Base-by-base conservation (phyloP, 306 rosid species). In the Biancaea sappan region DNA sequence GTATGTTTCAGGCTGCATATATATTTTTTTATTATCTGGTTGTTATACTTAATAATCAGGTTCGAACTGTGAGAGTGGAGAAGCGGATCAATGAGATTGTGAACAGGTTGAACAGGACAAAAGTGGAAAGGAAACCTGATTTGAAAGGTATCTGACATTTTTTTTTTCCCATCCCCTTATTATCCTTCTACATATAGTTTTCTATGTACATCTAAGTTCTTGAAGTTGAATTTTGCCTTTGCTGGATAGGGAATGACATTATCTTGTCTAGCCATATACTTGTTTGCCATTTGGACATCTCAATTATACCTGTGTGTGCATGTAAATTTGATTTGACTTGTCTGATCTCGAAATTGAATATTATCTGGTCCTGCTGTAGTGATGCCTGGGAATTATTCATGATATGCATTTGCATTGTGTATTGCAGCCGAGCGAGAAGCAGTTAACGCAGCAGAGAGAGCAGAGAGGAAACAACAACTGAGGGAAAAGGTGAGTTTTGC, bases 81-180 rank as follows among this genome's bases (percentile, higher is more conserved):
- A 89, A 89, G 80, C 86, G 95, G 79, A 60, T 87, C 69, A 89
- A 89, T 62, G 95, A 89, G 81, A 73, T 87, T 16, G 88, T 89
- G n/a, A 89, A 89, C 67, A 83, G 90, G 59, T 76, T 89, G 87
- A 89, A 87, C 85, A 83, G 79, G 80, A 83, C 94, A 16, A 89
- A 89, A 73, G 92, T 89, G 84, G 94, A 89, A 87, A 85, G 90
- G 72, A 89, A 75, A 71, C 86, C 90, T 46, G 95, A 89, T 87
- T 81, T 89, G 68, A 89, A 87, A 87, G 95, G 95, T 89, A 77
- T 34, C 67, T 54, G 4, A 8, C 12, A 58, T 61, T 24, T 66
- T 32, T 34, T 25, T 47, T 15, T 66, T 13, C 22, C 40, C 9
- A 61, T 13, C 22, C 40, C 9, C 63, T 70, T 40, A 44, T 34